A percentile compares a stretch with the other conserved stretches of the same genome.
These are phyloP conservation scores for Fusarium sp. DNA, from an alignment of 2,329 filamentous ascomycete species.

Conservation along the genomic window DNA sequence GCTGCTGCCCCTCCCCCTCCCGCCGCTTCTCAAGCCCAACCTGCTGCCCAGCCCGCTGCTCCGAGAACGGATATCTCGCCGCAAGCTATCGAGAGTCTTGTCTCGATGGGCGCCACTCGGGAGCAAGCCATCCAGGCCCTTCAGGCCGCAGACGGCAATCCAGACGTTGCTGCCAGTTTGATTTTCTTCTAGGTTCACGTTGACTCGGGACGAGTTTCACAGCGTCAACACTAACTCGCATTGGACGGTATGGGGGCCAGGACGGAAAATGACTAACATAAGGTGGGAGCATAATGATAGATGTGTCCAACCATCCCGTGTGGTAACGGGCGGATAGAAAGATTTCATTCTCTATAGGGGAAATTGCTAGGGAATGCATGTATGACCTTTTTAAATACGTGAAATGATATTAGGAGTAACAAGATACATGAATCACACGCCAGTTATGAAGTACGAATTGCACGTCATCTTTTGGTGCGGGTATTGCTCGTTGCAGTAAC, in stretches of 20 bases:
- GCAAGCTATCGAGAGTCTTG: conserved; percentile 81
- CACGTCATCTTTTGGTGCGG: conserved; percentile 32
- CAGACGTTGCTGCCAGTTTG: conserved; percentile 89
- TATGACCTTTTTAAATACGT: conserved; percentile 20
- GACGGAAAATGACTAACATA: conserved; percentile 36
- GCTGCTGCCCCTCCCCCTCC: conserved; percentile 17
- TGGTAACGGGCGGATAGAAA: conserved; percentile 40
- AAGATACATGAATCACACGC: conserved; percentile 37
- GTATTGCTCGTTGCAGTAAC: conserved; percentile 36
- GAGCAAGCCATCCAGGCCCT: conserved; percentile 85
- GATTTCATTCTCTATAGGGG: conserved; percentile 29
- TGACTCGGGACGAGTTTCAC: conserved; percentile 15
- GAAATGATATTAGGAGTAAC: conserved; percentile 33
- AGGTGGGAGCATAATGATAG: conserved; percentile 43
- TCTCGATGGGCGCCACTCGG: conserved; percentile 82
- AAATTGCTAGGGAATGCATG: conserved; percentile 25
- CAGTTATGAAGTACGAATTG: conserved; percentile 34
- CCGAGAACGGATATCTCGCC: conserved; percentile 62
- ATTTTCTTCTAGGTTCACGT: conserved; percentile 66
- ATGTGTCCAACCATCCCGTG: conserved; percentile 29
- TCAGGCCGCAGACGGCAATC: conserved; percentile 85
- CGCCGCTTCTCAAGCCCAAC: conserved; percentile 48
- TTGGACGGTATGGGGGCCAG: conserved; percentile 17
- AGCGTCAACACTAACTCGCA: conserved; percentile 29
- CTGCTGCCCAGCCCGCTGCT: conserved; percentile 47